Evolutionary conservation across 163 green algal species (phyloP).

Genomic region (Coccomyxa subellipsoidea): DNA sequence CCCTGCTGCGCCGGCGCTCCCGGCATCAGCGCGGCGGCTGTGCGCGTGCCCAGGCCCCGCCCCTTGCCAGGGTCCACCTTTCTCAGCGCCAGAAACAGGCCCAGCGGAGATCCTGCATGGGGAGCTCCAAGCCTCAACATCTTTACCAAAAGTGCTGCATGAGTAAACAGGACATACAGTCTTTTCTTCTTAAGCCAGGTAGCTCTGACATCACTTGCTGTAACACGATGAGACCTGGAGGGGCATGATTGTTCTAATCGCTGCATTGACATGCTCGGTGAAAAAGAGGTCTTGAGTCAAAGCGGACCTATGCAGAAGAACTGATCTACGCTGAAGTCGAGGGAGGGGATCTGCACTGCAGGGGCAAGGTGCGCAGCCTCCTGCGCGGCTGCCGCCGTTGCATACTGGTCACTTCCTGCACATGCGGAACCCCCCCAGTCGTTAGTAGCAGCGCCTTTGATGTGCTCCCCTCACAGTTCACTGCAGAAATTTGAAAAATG

Average conservation of each 20-base stretch:
- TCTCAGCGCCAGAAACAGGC: constrained; percentile 67
- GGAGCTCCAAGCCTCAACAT: too few relatives aligned
- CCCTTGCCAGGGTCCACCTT: constrained; percentile 40
- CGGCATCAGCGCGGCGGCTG: constrained; percentile 28
- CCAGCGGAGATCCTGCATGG: constrained; percentile 57
- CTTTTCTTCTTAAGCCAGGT: too few relatives aligned
- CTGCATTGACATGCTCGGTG: too few relatives aligned
- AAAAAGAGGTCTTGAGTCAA: not conserved
- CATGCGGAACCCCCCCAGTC: too few relatives aligned
- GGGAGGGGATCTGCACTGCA: not conserved
- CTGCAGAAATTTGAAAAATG: too few relatives aligned
- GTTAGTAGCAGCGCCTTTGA: too few relatives aligned
- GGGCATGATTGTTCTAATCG: too few relatives aligned
- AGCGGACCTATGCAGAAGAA: constrained; percentile 35
- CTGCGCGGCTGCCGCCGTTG: constrained; percentile 8
- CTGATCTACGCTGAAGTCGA: constrained; percentile 43
- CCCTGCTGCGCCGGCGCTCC: constrained; percentile 6
- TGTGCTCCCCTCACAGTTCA: too few relatives aligned
- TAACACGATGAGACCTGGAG: not conserved
- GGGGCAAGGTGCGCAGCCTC: not conserved
- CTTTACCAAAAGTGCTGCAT: too few relatives aligned
- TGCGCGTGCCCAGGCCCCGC: constrained; percentile 31
- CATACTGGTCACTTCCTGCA: not conserved
- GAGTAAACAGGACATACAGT: too few relatives aligned
- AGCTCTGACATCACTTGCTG: not conserved